Evolutionary conservation across 441 rosid species (phyloP).

Genomic region (Kokia cookei): DNA sequence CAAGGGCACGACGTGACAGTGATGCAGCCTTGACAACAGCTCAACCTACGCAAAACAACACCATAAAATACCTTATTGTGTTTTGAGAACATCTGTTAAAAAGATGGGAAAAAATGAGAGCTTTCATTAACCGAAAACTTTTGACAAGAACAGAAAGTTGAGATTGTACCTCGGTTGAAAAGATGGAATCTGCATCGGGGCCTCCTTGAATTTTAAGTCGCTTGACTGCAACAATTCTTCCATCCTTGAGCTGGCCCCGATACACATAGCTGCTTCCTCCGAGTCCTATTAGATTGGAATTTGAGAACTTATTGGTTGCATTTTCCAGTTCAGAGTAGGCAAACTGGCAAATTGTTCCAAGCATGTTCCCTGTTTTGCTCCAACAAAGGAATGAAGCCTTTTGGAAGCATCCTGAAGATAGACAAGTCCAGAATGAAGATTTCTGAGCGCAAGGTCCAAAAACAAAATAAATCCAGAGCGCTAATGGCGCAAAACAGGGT

Average conservation of each 20-base stretch:
- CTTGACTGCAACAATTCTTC: slow-evolving; percentile 79
- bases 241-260: slow-evolving; percentile 77
- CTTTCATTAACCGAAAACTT: neutral
- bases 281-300: slow-evolving; percentile 64
- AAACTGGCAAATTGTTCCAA: slow-evolving; percentile 58
- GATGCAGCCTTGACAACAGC: slow-evolving; percentile 79
- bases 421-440: neutral
- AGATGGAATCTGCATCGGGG: slow-evolving; percentile 52
- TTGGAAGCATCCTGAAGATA: slow-evolving; percentile 59
- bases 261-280: slow-evolving; percentile 93
- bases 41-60: slow-evolving; percentile 53
- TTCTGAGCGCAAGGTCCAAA: neutral
- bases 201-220: slow-evolving; percentile 58
- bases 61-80: neutral
- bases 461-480: neutral
- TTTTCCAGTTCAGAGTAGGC: slow-evolving; percentile 63
- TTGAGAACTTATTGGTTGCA: slow-evolving; percentile 73
- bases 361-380: slow-evolving; percentile 46
- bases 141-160: neutral
- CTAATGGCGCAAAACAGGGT: neutral
- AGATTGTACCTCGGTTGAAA: slow-evolving; percentile 66
- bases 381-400: slow-evolving; percentile 42
- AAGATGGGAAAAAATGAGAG: neutral
- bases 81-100: neutral
- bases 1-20: slow-evolving; percentile 87